Base-by-base conservation (phyloP, 768 basidiomycete species). In the Lentinula sp. region DNA sequence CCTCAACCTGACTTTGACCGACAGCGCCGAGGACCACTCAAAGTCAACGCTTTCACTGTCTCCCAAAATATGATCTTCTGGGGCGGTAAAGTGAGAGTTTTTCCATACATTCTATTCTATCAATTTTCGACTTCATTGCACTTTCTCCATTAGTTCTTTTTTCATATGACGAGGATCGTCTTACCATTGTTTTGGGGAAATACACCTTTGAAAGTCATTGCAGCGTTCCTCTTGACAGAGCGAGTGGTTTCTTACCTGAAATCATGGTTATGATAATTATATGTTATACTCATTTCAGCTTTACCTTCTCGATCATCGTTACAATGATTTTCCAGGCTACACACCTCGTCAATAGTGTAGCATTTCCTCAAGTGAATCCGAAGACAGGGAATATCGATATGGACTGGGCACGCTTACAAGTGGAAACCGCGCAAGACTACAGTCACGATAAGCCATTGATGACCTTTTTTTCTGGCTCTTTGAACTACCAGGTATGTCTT, bases 381-480 rank as follows among this genome's bases (percentile, higher is more conserved):
- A 15, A 56, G 13, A 56, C 54, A 28, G 54, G 54, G 13, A 56
- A 56, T 18, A 56, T 56, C 5, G 54, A 56, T 31, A 32, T 37
- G 23, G 54, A 56, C 18, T 56, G 54, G 54, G 39, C 54, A 15
- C 54, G 54, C 4, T 18, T 43, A 21, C 54, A 56, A 42, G 54
- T 56, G 15, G 54, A 56, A 37, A 56, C 54, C 13, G 54, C 54
- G 15, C 54, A 56, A 56, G 54, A 56, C 21, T 56, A 32, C 15
- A 37, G 35, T 43, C 54, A 56, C 21, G 54, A 56, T 23, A 28
- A 56, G 8, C 54, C 54, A 21, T 43, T 56, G 11, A 56, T 56
- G 35, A 40, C 54, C 2, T 48, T 48, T 23, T 23, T 48, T n/a
- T 48, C 46, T 9, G 46, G 46, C 21, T 48, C 46, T 9, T 37